phyloP scores from a whole-genome alignment of 1,284 basidiomycete species.

The Gomphus sp. region DNA sequence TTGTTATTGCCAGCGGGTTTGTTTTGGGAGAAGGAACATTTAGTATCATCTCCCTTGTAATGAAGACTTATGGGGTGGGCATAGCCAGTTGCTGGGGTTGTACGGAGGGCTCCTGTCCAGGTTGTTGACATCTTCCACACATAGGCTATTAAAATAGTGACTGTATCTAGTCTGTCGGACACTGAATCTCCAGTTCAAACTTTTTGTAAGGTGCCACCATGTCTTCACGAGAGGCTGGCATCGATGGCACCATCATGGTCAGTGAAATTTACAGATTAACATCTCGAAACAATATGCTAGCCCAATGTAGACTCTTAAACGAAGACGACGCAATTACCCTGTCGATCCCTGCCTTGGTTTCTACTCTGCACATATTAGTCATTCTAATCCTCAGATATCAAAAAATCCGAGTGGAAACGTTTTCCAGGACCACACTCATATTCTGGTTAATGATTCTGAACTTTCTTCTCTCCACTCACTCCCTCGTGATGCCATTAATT shows the following conservation, averaged over 20 bases:
- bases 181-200: not conserved
- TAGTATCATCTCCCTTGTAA: constrained; percentile 70
- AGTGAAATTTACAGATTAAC: not conserved
- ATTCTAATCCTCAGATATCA: not conserved
- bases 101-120: constrained; percentile 58
- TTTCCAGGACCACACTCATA: no score
- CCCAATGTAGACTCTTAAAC: not conserved
- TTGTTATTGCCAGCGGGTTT: constrained; percentile 90
- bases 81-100: constrained; percentile 83
- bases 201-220: not conserved
- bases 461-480: no score
- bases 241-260: not conserved
- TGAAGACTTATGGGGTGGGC: constrained; percentile 69
- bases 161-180: no score
- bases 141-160: no score
- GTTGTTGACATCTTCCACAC: no score
- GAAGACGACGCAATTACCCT: not conserved
- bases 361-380: not conserved
- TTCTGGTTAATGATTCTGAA: no score
- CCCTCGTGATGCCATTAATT: no score
- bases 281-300: not conserved
- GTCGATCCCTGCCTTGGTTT: not conserved
- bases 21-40: constrained; percentile 91
- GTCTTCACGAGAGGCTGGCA: not conserved
- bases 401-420: not conserved